A percentile compares a stretch with the other conserved stretches of the same genome.
phyloP scores from a whole-genome alignment of 140 eudicot species.

The Stevia rebaudiana region DNA sequence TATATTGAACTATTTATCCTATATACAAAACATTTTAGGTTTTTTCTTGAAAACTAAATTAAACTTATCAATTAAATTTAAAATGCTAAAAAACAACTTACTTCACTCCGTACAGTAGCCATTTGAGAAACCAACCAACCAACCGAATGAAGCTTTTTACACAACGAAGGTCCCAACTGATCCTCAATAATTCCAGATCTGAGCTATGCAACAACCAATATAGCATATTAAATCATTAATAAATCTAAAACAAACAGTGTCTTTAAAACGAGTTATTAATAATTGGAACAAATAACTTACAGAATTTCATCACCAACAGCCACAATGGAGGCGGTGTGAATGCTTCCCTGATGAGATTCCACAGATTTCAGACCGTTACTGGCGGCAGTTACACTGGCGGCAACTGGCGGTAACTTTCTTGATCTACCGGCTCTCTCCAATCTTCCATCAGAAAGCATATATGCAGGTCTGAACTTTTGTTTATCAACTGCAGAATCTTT shows the following conservation, averaged over 20 bases:
- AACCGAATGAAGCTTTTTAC: constrained; percentile 67
- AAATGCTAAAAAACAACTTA: constrained; percentile 22
- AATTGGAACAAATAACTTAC: constrained; percentile 46
- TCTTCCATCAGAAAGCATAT: constrained; percentile 88
- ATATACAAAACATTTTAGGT: too few species aligned
- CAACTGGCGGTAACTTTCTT: constrained; percentile 36
- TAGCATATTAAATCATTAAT: neutral
- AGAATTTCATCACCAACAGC: constrained; percentile 96
- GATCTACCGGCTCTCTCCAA: constrained; percentile 91
- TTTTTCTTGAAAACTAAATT: too few species aligned
- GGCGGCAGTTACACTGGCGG: constrained; percentile 19
- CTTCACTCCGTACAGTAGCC: constrained; percentile 70
- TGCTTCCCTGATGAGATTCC: constrained; percentile 25
- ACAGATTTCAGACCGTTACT: constrained; percentile 53
- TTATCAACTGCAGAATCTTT: constrained; percentile 36
- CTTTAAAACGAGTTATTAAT: neutral
- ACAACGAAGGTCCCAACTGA: constrained; percentile 61
- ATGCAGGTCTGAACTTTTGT: constrained; percentile 73
- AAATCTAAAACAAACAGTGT: neutral
- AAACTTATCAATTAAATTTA: neutral
- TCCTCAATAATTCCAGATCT: constrained; percentile 81
- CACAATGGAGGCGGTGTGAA: constrained; percentile 69
- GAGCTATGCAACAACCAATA: constrained; percentile 59
- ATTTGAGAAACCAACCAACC: constrained; percentile 77
- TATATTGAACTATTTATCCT: neutral